Percentiles rank a stretch among this genome's conserved stretches.
phyloP scores from a whole-genome alignment of 2,329 filamentous ascomycete genomes.

The Ceratocystis albifundus region DNA sequence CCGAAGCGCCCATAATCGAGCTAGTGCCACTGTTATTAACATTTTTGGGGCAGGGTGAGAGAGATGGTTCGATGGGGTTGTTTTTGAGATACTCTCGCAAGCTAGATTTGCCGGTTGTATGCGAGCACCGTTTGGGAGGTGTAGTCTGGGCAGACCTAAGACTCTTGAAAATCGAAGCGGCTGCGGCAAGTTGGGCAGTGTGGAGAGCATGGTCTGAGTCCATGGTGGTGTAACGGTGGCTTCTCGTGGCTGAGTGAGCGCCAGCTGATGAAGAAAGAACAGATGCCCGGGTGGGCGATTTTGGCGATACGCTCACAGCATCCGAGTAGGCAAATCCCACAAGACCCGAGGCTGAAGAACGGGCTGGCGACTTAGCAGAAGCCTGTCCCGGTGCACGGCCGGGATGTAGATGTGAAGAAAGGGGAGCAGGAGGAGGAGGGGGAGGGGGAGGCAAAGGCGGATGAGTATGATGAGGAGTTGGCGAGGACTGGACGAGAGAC shows the following conservation, averaged over 20 bases:
- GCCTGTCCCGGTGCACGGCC: background rate
- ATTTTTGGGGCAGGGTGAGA: background rate
- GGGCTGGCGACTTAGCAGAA: background rate
- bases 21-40: background rate
- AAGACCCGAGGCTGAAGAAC: background rate
- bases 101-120: conserved; percentile 7
- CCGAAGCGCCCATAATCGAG: background rate
- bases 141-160: background rate
- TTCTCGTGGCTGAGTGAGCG: background rate
- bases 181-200: conserved; percentile 17
- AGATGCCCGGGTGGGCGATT: conserved; percentile 7
- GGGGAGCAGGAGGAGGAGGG: background rate
- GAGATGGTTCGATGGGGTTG: conserved; percentile 3
- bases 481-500: background rate
- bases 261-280: conserved; percentile 2
- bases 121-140: background rate
- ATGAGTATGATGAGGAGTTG: background rate
- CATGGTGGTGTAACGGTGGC: conserved; percentile 17
- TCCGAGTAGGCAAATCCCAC: conserved; percentile 6
- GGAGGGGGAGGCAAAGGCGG: background rate
- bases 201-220: conserved; percentile 16
- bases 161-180: conserved; percentile 18
- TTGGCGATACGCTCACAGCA: background rate
- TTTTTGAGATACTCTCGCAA: conserved; percentile 13
- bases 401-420: background rate